Conservation (phyloP, 345 rosid genomes). For the Camelina laxa region DNA sequence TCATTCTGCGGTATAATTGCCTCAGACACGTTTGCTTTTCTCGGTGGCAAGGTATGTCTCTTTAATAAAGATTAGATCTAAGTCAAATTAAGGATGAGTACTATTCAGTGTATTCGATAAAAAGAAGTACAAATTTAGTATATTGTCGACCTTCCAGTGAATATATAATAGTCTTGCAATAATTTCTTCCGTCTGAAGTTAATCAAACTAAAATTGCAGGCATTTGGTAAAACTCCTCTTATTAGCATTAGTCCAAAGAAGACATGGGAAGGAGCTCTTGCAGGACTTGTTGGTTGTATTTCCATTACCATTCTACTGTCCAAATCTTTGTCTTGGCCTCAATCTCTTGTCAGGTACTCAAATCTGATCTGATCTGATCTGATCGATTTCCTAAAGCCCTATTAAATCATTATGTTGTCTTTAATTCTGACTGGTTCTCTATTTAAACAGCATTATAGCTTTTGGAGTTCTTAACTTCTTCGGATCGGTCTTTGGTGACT, state of each 20-base stretch:
- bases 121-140: not conserved
- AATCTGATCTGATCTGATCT: not conserved
- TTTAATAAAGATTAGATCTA: not conserved
- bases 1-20: constrained; percentile 86
- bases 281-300: constrained; percentile 88
- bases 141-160: not conserved
- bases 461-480: constrained; percentile 85
- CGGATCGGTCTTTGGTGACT: constrained; percentile 93
- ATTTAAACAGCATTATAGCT: constrained; percentile 64
- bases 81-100: not conserved
- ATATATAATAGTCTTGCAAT: not conserved
- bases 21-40: constrained; percentile 87
- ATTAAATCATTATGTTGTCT: not conserved
- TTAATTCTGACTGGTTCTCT: not conserved
- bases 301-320: constrained; percentile 61
- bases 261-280: constrained; percentile 97
- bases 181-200: not conserved
- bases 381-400: not conserved
- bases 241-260: constrained; percentile 90
- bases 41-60: constrained; percentile 81
- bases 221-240: constrained; percentile 85
- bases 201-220: constrained; percentile 49
- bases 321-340: constrained; percentile 79
- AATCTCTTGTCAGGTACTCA: constrained; percentile 68
- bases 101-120: not conserved